Percentiles rank a stretch among this genome's conserved stretches.
Conservation (phyloP, 75 land plant species). For the Pinus albicaulis region DNA sequence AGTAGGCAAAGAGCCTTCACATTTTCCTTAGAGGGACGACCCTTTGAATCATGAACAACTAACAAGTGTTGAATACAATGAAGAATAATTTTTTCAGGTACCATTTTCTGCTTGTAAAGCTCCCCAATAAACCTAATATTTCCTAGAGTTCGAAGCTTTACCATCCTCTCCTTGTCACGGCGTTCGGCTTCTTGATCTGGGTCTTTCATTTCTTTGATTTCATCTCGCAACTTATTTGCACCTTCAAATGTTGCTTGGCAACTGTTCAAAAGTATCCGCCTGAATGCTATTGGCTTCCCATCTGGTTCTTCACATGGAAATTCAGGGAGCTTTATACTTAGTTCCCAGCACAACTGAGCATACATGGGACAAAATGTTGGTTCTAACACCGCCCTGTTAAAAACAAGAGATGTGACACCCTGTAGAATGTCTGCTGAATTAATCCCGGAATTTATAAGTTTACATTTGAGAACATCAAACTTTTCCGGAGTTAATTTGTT, state of each 20-base stretch:
- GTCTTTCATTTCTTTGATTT: slow-evolving; percentile 55
- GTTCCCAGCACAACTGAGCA: no score
- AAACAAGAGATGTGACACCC: no score
- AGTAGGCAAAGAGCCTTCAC: slow-evolving; percentile 90
- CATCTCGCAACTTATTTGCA: slow-evolving; percentile 57
- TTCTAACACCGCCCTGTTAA: no score
- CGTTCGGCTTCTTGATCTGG: slow-evolving; percentile 78
- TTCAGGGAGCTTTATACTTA: no score
- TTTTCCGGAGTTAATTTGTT: slow-evolving; percentile 96
- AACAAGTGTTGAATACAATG: slow-evolving; percentile 79
- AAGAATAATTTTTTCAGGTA: slow-evolving; percentile 74
- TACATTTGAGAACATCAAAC: slow-evolving; percentile 73
- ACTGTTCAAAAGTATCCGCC: slow-evolving; percentile 69
- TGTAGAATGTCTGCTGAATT: slow-evolving; percentile 70
- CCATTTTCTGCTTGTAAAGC: slow-evolving; percentile 83
- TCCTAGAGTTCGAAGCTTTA: slow-evolving; percentile 82
- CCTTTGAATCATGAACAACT: slow-evolving; percentile 60
- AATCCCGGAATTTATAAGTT: slow-evolving; percentile 78
- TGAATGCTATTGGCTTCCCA: slow-evolving; percentile 24
- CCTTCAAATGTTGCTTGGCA: slow-evolving; percentile 95
- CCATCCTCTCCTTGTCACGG: slow-evolving; percentile 67
- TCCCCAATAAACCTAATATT: slow-evolving; percentile 89
- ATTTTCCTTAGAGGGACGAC: slow-evolving; percentile 78
- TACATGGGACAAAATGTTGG: no score
- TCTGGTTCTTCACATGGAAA: no score